These are phyloP conservation scores for Ophiostoma perfectum DNA, from an alignment of 2,329 filamentous ascomycete genomes.

Conservation along the genomic window DNA sequence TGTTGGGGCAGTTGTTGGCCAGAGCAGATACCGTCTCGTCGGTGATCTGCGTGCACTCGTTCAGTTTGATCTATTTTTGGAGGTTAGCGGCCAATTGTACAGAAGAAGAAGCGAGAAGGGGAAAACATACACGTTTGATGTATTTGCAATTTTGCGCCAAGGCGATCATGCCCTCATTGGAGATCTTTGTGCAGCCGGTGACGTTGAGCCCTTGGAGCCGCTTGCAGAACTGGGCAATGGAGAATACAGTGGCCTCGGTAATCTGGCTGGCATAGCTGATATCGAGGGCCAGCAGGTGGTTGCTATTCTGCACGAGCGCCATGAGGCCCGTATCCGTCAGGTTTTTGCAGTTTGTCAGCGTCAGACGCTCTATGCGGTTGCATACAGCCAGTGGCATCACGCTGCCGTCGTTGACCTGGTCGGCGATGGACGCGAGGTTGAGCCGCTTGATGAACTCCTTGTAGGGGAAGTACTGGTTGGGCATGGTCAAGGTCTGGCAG, in stretches of 20 bases:
- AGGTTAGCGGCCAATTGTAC: too few species aligned
- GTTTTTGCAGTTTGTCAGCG: conserved; percentile 80
- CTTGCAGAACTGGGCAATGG: conserved; percentile 65
- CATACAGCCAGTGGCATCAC: conserved; percentile 75
- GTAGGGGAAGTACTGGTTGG: conserved; percentile 81
- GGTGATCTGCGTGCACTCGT: conserved; percentile 79
- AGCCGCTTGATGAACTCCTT: conserved; percentile 84
- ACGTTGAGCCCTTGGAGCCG: conserved; percentile 90
- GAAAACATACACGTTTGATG: conserved; percentile 58
- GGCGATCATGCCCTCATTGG: conserved; percentile 75
- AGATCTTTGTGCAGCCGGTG: conserved; percentile 75
- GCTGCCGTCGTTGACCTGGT: conserved; percentile 79
- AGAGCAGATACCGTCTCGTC: conserved; percentile 80
- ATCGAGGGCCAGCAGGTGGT: conserved; percentile 79
- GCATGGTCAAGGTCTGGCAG: conserved; percentile 66
- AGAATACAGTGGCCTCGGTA: conserved; percentile 73
- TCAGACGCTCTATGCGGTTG: conserved; percentile 87
- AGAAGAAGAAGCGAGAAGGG: background rate
- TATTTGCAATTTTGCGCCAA: conserved; percentile 78
- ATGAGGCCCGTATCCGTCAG: conserved; percentile 80
- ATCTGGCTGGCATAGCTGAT: conserved; percentile 80
- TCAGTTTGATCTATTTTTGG: conserved; percentile 71
- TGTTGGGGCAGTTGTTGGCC: conserved; percentile 80
- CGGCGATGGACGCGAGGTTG: conserved; percentile 75
- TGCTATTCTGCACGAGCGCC: conserved; percentile 71